Evolutionary conservation across 345 rosid genomes (phyloP).

Genomic region (Camelina laxa): DNA sequence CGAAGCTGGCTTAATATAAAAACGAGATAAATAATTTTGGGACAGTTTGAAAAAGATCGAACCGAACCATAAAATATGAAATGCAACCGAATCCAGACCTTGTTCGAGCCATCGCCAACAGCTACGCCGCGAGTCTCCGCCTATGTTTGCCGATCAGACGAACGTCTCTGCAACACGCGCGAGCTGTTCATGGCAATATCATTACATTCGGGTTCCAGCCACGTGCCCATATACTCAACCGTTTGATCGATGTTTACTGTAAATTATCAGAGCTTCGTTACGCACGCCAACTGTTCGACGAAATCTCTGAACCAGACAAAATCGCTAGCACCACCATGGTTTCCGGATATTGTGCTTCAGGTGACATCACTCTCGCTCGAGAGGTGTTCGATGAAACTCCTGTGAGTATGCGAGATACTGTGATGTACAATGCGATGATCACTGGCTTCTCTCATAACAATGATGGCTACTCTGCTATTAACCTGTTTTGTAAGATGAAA

Average conservation of each 20-base stretch:
- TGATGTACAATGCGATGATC: constrained; percentile 49
- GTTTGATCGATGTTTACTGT: constrained; percentile 44
- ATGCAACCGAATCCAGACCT: constrained; percentile 46
- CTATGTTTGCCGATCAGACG: constrained; percentile 42
- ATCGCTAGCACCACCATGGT: constrained; percentile 51
- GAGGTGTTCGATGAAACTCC: constrained; percentile 38
- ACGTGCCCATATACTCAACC: constrained; percentile 45
- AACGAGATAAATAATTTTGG: background rate
- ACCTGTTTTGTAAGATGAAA: constrained; percentile 38
- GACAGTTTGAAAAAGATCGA: constrained; percentile 13
- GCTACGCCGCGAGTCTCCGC: constrained; percentile 44
- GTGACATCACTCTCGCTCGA: constrained; percentile 24
- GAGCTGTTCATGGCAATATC: constrained; percentile 43
- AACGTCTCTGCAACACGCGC: constrained; percentile 40
- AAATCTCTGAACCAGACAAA: constrained; percentile 40
- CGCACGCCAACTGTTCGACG: constrained; percentile 47
- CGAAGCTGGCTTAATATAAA: background rate
- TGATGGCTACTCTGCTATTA: constrained; percentile 42
- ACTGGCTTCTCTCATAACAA: constrained; percentile 39
- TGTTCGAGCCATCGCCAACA: constrained; percentile 42
- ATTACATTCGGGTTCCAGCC: constrained; percentile 44
- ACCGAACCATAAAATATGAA: constrained; percentile 39
- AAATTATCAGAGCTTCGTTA: constrained; percentile 40
- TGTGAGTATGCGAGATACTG: constrained; percentile 42
- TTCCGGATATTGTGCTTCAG: constrained; percentile 41